Conservation (phyloP, 768 basidiomycete species). For the Trametes coccinea region DNA sequence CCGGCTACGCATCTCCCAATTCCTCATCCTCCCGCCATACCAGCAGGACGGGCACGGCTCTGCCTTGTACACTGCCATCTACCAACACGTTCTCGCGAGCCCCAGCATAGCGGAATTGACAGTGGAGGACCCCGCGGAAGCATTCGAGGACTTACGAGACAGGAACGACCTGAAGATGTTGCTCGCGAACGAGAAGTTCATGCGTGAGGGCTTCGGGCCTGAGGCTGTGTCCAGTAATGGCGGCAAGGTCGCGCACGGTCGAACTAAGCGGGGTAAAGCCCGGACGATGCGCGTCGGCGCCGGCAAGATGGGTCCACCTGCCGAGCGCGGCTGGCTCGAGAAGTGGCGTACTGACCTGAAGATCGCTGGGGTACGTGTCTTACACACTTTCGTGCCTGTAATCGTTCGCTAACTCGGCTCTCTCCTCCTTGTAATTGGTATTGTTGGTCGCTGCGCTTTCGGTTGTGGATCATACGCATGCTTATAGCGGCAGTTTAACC, state of each 20-base stretch:
- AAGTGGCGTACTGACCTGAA: constrained; percentile 82
- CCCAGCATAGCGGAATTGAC: constrained; percentile 86
- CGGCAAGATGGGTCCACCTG: constrained; percentile 77
- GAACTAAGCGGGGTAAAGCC: constrained; percentile 7
- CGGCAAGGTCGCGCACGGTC: constrained; percentile 15
- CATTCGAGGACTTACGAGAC: constrained; percentile 95
- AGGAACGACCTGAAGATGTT: constrained; percentile 87
- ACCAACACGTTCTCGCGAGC: constrained; percentile 67
- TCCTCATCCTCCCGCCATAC: constrained; percentile 88
- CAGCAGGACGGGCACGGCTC: constrained; percentile 91
- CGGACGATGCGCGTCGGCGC: constrained; percentile 15
- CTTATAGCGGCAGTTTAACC: constrained; percentile 85
- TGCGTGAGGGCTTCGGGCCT: constrained; percentile 66
- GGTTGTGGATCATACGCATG: constrained; percentile 1
- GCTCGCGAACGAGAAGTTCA: constrained; percentile 60
- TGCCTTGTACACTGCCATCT: constrained; percentile 84
- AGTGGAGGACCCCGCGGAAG: constrained; percentile 97
- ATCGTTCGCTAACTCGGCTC: neutral
- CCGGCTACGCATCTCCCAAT: constrained; percentile 92
- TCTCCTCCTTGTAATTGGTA: neutral
- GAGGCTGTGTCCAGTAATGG: constrained; percentile 28
- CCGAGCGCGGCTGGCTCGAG: constrained; percentile 75
- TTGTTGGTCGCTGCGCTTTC: neutral
- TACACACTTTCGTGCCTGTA: neutral
- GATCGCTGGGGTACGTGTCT: constrained; percentile 73